phyloP scores from a whole-genome alignment of 495 filamentous ascomycete species.

The Cercophora scortea region DNA sequence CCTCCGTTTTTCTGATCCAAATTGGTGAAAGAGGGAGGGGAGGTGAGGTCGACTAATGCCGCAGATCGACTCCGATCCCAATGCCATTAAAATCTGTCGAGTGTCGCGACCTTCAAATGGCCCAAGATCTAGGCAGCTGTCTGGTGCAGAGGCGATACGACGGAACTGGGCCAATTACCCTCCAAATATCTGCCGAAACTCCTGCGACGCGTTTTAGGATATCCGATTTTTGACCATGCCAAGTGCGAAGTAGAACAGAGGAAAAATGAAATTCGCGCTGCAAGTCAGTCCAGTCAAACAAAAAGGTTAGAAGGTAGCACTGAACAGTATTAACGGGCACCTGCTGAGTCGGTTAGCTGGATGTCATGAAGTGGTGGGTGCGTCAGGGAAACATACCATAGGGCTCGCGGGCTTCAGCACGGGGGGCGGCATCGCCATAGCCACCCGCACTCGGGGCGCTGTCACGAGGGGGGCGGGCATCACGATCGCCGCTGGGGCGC shows the following conservation, averaged over 20 bases:
- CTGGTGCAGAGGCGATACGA: constrained; percentile 18
- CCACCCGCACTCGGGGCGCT: constrained; percentile 37
- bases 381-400: constrained; percentile 15
- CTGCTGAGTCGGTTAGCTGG: constrained; percentile 2
- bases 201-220: constrained; percentile 32
- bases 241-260: constrained; percentile 18
- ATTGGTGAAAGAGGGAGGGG: constrained; percentile 10
- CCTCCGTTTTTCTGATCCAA: constrained; percentile 25
- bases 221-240: constrained; percentile 30
- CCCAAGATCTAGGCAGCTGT: constrained; percentile 18
- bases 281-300: constrained; percentile 9
- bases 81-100: constrained; percentile 18
- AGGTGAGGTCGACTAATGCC: constrained; percentile 25
- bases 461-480: constrained; percentile 40
- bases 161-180: constrained; percentile 25
- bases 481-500: constrained; percentile 35
- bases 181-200: constrained; percentile 29
- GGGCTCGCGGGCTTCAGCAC: constrained; percentile 50
- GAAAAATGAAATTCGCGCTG: constrained; percentile 19
- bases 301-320: too few relatives aligned
- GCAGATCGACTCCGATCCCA: constrained; percentile 21
- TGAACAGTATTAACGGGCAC: constrained; percentile 14
- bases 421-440: constrained; percentile 53
- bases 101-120: constrained; percentile 24
- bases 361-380: too few relatives aligned